These are phyloP conservation scores for Yamadazyma paraphyllophila DNA, from an alignment of 805 yeast genomes.

Conservation along the genomic window DNA sequence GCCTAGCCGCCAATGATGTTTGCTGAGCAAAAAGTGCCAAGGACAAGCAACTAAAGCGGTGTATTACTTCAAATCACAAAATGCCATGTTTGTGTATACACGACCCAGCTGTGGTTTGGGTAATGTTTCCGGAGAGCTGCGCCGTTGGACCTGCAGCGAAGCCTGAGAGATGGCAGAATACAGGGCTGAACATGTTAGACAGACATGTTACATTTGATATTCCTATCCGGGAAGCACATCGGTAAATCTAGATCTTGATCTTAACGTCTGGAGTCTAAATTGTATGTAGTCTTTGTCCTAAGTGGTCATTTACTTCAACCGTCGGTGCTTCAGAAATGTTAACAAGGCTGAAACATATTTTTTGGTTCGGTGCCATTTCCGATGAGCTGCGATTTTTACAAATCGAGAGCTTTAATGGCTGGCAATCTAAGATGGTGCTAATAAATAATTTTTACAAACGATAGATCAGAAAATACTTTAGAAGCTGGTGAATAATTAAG, in stretches of 20 bases:
- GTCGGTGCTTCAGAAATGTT: neutral
- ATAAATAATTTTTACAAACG: neutral
- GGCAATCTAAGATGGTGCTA: neutral
- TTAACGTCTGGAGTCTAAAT: no score
- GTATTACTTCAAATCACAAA: neutral
- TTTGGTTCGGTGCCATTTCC: neutral
- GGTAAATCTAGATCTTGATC: neutral
- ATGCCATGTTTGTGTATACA: neutral
- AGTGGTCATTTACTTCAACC: no score
- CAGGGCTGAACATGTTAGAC: neutral
- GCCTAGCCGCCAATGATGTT: no score
- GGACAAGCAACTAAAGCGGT: no score
- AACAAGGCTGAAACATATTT: neutral
- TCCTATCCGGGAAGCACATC: neutral
- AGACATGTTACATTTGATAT: neutral
- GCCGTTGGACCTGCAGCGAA: conserved; percentile 6
- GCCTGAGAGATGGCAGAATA: neutral
- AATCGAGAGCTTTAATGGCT: neutral
- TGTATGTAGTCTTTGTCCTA: no score
- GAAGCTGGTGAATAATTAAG: neutral
- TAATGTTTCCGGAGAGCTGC: neutral
- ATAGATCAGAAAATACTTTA: neutral
- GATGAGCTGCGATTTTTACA: neutral
- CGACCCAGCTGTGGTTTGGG: neutral
- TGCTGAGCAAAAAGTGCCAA: no score